These are phyloP conservation scores for Phytopythium chamaehyphon DNA, from an alignment of 352 stramenopile genomes.

Conservation along the genomic window DNA sequence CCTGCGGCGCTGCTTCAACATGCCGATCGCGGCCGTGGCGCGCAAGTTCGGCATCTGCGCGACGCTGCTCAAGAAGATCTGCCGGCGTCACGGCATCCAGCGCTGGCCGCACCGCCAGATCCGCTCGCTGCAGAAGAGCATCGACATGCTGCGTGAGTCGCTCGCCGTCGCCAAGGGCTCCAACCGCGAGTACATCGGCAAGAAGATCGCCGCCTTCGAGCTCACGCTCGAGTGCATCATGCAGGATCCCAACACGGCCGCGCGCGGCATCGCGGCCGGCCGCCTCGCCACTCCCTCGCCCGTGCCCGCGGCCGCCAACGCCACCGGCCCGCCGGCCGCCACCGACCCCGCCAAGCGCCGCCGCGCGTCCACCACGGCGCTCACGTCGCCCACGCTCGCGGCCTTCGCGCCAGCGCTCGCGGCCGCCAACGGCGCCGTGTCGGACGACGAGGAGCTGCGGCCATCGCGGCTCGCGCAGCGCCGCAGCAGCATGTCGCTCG, in stretches of 20 bases:
- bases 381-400: slow-evolving; percentile 15
- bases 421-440: slow-evolving; percentile 12
- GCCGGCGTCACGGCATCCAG: slow-evolving; percentile 74
- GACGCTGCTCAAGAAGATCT: slow-evolving; percentile 86
- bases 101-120: slow-evolving; percentile 84
- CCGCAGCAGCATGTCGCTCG: slow-evolving; percentile 67
- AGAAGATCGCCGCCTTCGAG: slow-evolving; percentile 81
- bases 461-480: slow-evolving; percentile 14
- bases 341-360: slow-evolving; percentile 10
- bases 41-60: slow-evolving; percentile 84
- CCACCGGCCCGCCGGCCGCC: background rate
- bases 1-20: slow-evolving; percentile 78
- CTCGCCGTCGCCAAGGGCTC: slow-evolving; percentile 65
- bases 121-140: slow-evolving; percentile 77
- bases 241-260: slow-evolving; percentile 71
- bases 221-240: slow-evolving; percentile 81
- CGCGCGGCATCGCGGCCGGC: slow-evolving; percentile 64
- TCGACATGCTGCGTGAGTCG: slow-evolving; percentile 75
- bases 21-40: slow-evolving; percentile 75
- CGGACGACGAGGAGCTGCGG: slow-evolving; percentile 34
- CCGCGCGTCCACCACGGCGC: slow-evolving; percentile 24
- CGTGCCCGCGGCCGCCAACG: background rate
- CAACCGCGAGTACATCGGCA: slow-evolving; percentile 77
- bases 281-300: slow-evolving; percentile 45
- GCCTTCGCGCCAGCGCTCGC: slow-evolving; percentile 14